Evolutionary conservation across 768 basidiomycete genomes (phyloP).

Genomic region (Agrocybe pediades): DNA sequence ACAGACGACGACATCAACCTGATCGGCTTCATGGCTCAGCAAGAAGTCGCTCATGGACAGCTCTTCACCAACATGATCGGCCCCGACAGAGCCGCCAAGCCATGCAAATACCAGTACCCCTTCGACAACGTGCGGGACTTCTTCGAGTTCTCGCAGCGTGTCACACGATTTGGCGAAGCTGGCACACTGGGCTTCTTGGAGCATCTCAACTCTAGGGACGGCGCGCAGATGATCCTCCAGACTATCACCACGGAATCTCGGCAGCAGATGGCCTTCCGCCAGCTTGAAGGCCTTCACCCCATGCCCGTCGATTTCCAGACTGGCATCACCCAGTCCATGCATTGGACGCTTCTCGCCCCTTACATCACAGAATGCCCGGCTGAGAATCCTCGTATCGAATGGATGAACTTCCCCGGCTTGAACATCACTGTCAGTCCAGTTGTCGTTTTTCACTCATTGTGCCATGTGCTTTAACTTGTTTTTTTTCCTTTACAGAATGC

Average conservation of each 20-base stretch:
- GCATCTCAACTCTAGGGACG: slow-evolving; percentile 58
- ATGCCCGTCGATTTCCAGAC: slow-evolving; percentile 60
- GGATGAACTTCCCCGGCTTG: slow-evolving; percentile 59
- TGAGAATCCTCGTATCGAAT: slow-evolving; percentile 50
- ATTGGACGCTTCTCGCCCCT: slow-evolving; percentile 60
- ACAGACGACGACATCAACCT: slow-evolving; percentile 53
- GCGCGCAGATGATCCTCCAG: slow-evolving; percentile 54
- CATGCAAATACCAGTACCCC: slow-evolving; percentile 58
- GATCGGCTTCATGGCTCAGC: slow-evolving; percentile 64
- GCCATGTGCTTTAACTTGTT: background rate
- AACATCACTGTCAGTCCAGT: slow-evolving; percentile 39
- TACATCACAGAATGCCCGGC: slow-evolving; percentile 54
- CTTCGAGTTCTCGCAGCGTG: slow-evolving; percentile 59
- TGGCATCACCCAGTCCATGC: slow-evolving; percentile 62
- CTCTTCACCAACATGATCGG: slow-evolving; percentile 54
- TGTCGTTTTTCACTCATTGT: background rate
- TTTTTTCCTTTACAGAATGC: slow-evolving; percentile 17
- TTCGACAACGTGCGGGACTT: slow-evolving; percentile 60
- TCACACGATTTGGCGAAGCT: slow-evolving; percentile 59
- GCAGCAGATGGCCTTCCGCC: slow-evolving; percentile 68
- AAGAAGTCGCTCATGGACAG: slow-evolving; percentile 63
- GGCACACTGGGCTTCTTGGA: slow-evolving; percentile 67
- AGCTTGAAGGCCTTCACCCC: slow-evolving; percentile 60
- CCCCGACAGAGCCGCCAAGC: slow-evolving; percentile 45
- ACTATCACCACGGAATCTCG: slow-evolving; percentile 64